A percentile compares a stretch with the other conserved stretches of the same genome.
Conservation (phyloP, 2,329 filamentous ascomycete genomes). For the Alternaria angustiovoidea region DNA sequence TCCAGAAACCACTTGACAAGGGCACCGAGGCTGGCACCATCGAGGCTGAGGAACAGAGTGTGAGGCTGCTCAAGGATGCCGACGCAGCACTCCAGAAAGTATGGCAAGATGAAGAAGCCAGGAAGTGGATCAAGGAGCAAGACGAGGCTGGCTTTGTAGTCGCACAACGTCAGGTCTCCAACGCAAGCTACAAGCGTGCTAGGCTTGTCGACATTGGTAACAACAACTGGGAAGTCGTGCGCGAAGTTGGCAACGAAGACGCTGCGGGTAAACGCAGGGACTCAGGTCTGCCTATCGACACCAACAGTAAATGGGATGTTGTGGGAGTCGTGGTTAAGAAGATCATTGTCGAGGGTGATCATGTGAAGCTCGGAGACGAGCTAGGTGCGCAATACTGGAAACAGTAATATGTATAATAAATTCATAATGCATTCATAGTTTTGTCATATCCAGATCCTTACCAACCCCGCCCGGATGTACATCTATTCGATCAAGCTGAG, state of each 20-base stretch:
- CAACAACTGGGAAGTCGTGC: conserved; percentile 42
- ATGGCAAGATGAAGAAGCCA: conserved; percentile 32
- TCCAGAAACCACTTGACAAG: conserved; percentile 38
- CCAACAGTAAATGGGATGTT: conserved; percentile 45
- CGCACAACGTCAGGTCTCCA: conserved; percentile 39
- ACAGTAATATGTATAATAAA: conserved; percentile 6
- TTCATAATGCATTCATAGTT: neutral
- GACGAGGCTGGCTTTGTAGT: conserved; percentile 45
- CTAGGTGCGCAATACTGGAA: conserved; percentile 42
- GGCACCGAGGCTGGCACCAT: conserved; percentile 45
- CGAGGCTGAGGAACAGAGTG: conserved; percentile 44
- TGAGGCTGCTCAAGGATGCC: conserved; percentile 43
- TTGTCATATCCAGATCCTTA: no score
- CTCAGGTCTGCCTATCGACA: conserved; percentile 41
- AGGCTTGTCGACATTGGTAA: conserved; percentile 41
- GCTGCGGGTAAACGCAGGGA: conserved; percentile 42
- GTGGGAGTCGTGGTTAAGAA: conserved; percentile 45
- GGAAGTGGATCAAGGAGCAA: conserved; percentile 41
- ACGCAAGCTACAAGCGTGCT: conserved; percentile 49
- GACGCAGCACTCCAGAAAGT: conserved; percentile 38
- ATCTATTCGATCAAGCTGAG: neutral
- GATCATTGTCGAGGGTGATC: conserved; percentile 38
- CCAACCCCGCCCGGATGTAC: neutral
- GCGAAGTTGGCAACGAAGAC: conserved; percentile 41
- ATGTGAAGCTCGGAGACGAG: conserved; percentile 43